phyloP scores from a whole-genome alignment of 805 yeast species.

The Suhomyces emberorum region DNA sequence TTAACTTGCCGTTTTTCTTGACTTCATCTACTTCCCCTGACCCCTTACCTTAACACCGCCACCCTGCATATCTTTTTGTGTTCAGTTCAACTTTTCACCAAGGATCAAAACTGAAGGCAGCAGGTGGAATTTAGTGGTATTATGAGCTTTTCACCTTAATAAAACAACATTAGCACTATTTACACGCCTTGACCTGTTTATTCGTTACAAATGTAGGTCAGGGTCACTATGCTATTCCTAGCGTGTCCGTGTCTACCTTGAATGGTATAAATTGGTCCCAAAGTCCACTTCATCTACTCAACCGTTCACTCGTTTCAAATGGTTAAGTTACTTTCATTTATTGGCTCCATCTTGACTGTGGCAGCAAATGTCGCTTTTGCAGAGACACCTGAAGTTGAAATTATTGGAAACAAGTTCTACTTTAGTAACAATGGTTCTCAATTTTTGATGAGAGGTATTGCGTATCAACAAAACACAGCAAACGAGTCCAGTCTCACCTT shows the following conservation, averaged over 20 bases:
- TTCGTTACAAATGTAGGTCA: slow-evolving; percentile 1
- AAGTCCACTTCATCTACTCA: not conserved
- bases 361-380: slow-evolving; percentile 4
- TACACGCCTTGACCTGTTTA: slow-evolving; percentile 4
- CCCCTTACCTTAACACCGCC: slow-evolving; percentile 3
- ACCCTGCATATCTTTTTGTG: slow-evolving; percentile 2
- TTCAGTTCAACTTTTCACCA: not conserved
- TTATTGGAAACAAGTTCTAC: slow-evolving; percentile 43
- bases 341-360: slow-evolving; percentile 1
- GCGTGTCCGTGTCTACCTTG: not conserved
- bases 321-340: slow-evolving; percentile 5
- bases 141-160: slow-evolving; percentile 4
- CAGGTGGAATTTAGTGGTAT: not conserved
- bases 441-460: slow-evolving; percentile 42
- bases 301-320: slow-evolving; percentile 1
- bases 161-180: no score
- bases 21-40: no score
- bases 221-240: slow-evolving; percentile 5
- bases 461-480: slow-evolving; percentile 41
- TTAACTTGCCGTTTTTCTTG: no score
- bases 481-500: slow-evolving; percentile 21
- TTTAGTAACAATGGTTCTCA: slow-evolving; percentile 42
- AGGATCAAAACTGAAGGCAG: slow-evolving; percentile 2
- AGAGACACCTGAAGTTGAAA: slow-evolving; percentile 33
- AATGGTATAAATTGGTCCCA: not conserved